phyloP scores from a whole-genome alignment of 2,329 filamentous ascomycete species.

The Rosellinia necatrix region DNA sequence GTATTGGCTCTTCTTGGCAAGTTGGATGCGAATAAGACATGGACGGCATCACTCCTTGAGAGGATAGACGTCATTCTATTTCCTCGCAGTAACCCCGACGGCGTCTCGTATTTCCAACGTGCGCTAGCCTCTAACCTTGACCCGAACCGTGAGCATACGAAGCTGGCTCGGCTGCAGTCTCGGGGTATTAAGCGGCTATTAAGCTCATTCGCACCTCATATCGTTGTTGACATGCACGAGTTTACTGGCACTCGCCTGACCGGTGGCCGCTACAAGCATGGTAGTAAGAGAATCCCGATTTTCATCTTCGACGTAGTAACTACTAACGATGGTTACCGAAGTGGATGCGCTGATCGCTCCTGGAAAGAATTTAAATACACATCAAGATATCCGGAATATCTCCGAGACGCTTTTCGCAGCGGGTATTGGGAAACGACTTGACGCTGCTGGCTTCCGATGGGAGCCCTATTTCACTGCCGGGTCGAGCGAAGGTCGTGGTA shows the following conservation, averaged over 20 bases:
- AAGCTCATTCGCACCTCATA: conserved; percentile 38
- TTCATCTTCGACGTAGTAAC: neutral
- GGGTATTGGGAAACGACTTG: conserved; percentile 35
- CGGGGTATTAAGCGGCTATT: conserved; percentile 39
- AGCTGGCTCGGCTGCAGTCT: conserved; percentile 39
- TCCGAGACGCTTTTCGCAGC: conserved; percentile 37
- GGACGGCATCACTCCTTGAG: conserved; percentile 32
- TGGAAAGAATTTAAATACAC: conserved; percentile 40
- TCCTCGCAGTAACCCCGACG: conserved; percentile 37
- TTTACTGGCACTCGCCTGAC: conserved; percentile 37
- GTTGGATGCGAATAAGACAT: conserved; percentile 31
- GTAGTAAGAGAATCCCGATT: conserved; percentile 13
- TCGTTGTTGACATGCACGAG: conserved; percentile 43
- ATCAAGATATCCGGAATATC: conserved; percentile 37
- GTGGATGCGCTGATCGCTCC: conserved; percentile 40
- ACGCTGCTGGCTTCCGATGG: conserved; percentile 39
- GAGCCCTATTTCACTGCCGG: conserved; percentile 41
- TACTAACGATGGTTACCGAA: conserved; percentile 5
- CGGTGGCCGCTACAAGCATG: conserved; percentile 38
- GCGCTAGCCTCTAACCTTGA: conserved; percentile 36
- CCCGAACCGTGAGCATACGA: conserved; percentile 39
- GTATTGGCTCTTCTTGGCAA: conserved; percentile 37
- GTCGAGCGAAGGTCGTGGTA: conserved; percentile 9
- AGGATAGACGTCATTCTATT: conserved; percentile 33
- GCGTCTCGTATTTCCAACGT: conserved; percentile 38